Percentiles rank a stretch among this genome's conserved stretches.
Evolutionary conservation across 2,329 filamentous ascomycete genomes (phyloP).

Genomic region (Fusarium duplospermum): DNA sequence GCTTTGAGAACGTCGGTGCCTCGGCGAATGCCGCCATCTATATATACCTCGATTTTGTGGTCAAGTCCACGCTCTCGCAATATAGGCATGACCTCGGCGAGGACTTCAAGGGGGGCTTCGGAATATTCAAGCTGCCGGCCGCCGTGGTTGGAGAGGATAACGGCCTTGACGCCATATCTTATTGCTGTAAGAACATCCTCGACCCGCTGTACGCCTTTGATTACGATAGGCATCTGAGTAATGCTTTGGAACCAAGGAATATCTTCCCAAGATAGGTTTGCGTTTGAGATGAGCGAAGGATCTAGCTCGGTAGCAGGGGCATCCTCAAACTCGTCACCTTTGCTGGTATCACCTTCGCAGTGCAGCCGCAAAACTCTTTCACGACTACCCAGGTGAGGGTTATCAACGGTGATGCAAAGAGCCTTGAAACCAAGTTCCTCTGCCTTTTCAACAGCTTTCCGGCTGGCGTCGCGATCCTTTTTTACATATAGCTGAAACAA

Average conservation of each 20-base stretch:
- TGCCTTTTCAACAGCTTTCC: constrained; percentile 11
- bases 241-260: constrained; percentile 91
- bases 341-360: background rate
- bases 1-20: constrained; percentile 96
- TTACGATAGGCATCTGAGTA: constrained; percentile 90
- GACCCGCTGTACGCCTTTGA: constrained; percentile 95
- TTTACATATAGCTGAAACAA: constrained; percentile 31
- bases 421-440: constrained; percentile 17
- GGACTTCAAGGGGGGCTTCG: constrained; percentile 84
- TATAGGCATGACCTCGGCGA: constrained; percentile 91
- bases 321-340: constrained; percentile 9
- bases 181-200: constrained; percentile 90
- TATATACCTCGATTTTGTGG: constrained; percentile 82
- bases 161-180: constrained; percentile 82
- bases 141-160: constrained; percentile 95
- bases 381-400: constrained; percentile 21
- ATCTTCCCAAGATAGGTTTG: constrained; percentile 90
- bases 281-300: constrained; percentile 59
- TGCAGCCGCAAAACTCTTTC: constrained; percentile 14
- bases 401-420: constrained; percentile 27
- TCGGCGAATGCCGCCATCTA: constrained; percentile 89
- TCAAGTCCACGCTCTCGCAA: constrained; percentile 78
- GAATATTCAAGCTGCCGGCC: constrained; percentile 93
- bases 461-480: constrained; percentile 8
- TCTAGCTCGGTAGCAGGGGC: constrained; percentile 20